phyloP scores from a whole-genome alignment of 2,329 filamentous ascomycete species.

The Ophiostoma populinum region DNA sequence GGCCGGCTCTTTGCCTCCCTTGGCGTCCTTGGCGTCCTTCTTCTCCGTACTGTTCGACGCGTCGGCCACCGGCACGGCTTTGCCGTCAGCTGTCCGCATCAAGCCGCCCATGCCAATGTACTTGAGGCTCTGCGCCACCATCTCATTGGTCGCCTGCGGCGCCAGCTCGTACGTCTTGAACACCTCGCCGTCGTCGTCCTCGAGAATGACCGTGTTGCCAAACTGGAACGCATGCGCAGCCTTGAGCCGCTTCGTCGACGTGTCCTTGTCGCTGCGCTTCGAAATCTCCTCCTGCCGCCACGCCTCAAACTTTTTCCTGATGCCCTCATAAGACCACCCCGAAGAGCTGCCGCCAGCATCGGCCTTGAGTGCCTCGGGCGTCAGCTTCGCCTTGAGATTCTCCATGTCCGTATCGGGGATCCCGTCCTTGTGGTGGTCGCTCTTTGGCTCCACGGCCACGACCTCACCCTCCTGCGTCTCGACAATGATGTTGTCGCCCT shows the following conservation, averaged over 20 bases:
- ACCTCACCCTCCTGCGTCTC: slow-evolving; percentile 84
- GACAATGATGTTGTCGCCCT: slow-evolving; percentile 62
- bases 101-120: slow-evolving; percentile 35
- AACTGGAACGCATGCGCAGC: slow-evolving; percentile 75
- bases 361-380: slow-evolving; percentile 15
- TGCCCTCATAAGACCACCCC: slow-evolving; percentile 25
- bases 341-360: slow-evolving; percentile 16
- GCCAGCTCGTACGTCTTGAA: slow-evolving; percentile 70
- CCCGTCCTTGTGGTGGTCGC: background rate
- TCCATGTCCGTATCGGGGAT: slow-evolving; percentile 1
- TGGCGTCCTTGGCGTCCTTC: slow-evolving; percentile 16
- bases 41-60: background rate
- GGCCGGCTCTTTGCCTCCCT: slow-evolving; percentile 17
- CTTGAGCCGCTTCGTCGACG: slow-evolving; percentile 38
- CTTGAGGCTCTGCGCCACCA: slow-evolving; percentile 30
- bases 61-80: slow-evolving; percentile 17
- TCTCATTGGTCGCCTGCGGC: slow-evolving; percentile 20
- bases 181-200: slow-evolving; percentile 71
- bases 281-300: slow-evolving; percentile 43
- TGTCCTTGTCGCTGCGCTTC: slow-evolving; percentile 42
- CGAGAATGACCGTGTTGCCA: slow-evolving; percentile 73
- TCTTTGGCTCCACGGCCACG: slow-evolving; percentile 41
- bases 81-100: too few relatives aligned
- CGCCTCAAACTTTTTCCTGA: slow-evolving; percentile 33
- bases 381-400: slow-evolving; percentile 11